These are phyloP conservation scores for Penicillium olsonii DNA, from an alignment of 2,329 filamentous ascomycete genomes.

Conservation along the genomic window DNA sequence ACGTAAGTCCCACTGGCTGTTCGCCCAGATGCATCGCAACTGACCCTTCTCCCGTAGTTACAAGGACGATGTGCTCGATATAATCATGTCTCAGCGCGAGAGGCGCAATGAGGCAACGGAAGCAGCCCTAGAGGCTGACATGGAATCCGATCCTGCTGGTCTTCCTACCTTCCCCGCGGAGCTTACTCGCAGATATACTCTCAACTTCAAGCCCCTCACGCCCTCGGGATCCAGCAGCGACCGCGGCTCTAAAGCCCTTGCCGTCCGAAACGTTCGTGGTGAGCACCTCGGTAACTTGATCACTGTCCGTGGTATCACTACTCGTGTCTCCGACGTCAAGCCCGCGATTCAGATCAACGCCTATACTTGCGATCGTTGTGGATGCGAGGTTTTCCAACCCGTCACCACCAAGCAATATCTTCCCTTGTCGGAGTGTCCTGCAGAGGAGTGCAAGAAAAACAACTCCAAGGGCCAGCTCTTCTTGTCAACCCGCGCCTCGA, in stretches of 20 bases:
- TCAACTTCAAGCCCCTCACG: conserved; percentile 93
- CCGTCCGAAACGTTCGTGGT: conserved; percentile 90
- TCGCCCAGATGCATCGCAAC: not conserved
- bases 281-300: conserved; percentile 93
- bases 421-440: conserved; percentile 83
- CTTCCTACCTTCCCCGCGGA: conserved; percentile 82
- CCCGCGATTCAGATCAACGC: conserved; percentile 96
- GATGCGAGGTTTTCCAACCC: conserved; percentile 96
- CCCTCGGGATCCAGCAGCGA: conserved; percentile 66
- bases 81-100: conserved; percentile 89
- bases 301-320: conserved; percentile 90
- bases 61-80: conserved; percentile 96
- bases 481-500: conserved; percentile 91
- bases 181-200: conserved; percentile 87
- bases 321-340: conserved; percentile 95
- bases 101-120: conserved; percentile 78
- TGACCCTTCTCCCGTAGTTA: conserved; percentile 62
- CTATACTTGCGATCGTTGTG: conserved; percentile 95
- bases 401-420: conserved; percentile 88
- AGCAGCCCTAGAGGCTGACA: conserved; percentile 64
- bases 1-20: conserved; percentile 55
- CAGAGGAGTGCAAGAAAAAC: conserved; percentile 84
- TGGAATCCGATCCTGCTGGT: conserved; percentile 65
- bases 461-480: conserved; percentile 92
- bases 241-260: conserved; percentile 64